These are phyloP conservation scores for Citrus mangshanensis DNA, from an alignment of 345 rosid species.

Conservation along the genomic window DNA sequence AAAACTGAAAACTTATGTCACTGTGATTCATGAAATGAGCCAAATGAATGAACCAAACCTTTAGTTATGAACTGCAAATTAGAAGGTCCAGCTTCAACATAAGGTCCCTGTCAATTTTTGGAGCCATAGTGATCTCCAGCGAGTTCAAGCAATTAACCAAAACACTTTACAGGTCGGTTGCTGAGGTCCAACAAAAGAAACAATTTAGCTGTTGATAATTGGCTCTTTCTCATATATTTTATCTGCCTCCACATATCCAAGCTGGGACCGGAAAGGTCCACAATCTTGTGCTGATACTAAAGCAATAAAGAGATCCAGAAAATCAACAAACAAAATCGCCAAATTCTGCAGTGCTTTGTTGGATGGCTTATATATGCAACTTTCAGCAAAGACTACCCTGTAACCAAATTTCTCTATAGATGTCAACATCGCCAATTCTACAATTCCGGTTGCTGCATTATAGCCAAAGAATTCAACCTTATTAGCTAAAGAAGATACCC, in stretches of 20 bases:
- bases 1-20: background rate
- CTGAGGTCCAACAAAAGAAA: background rate
- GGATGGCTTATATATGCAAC: constrained; percentile 11
- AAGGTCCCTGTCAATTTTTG: background rate
- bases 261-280: constrained; percentile 25
- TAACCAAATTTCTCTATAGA: constrained; percentile 6
- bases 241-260: constrained; percentile 11
- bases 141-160: constrained; percentile 1
- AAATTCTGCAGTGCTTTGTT: constrained; percentile 5
- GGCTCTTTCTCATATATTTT: constrained; percentile 10
- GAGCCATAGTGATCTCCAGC: background rate
- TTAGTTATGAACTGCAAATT: background rate
- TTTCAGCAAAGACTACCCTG: background rate
- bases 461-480: constrained; percentile 15
- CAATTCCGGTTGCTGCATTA: constrained; percentile 6
- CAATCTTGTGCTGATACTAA: constrained; percentile 1
- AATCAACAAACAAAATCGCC: constrained; percentile 18
- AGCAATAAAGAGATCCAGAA: constrained; percentile 15
- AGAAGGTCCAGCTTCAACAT: background rate
- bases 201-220: background rate
- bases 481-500: background rate
- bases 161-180: background rate
- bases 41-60: constrained; percentile 11
- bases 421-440: constrained; percentile 11
- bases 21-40: background rate